These are phyloP conservation scores for maize (Zea mays) DNA, from an alignment of 176 grass and related monocot genomes.

Conservation along the genomic window Zm-B73-REFERENCE-NAM-5.0 NC_050100.1:85353001-85353500, in stretches of 20 bases:
- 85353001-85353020: slow-evolving; percentile 68
- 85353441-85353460: slow-evolving; percentile 49
- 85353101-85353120: slow-evolving; percentile 72
- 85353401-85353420: slow-evolving; percentile 80
- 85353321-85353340: slow-evolving; percentile 69
- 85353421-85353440: slow-evolving; percentile 60
- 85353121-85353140: slow-evolving; percentile 67
- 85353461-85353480: slow-evolving; percentile 89
- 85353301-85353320: slow-evolving; percentile 64
- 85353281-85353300: slow-evolving; percentile 80
- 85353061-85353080: slow-evolving; percentile 77
- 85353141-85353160: slow-evolving; percentile 64
- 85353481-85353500: slow-evolving; percentile 75
- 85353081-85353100: slow-evolving; percentile 99
- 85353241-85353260: slow-evolving; percentile 74
- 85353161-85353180: slow-evolving; percentile 93
- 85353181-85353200: slow-evolving; percentile 74
- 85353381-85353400: slow-evolving; percentile 86
- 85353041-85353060: slow-evolving; percentile 64
- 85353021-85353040: slow-evolving; percentile 73
- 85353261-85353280: slow-evolving; percentile 64
- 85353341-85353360: slow-evolving; percentile 70
- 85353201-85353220: slow-evolving; percentile 71
- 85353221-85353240: slow-evolving; percentile 67
- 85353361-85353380: slow-evolving; percentile 65